These are phyloP conservation scores for Geotrichum europaeum DNA, from an alignment of 1,139 yeast genomes.

Conservation along the genomic window DNA sequence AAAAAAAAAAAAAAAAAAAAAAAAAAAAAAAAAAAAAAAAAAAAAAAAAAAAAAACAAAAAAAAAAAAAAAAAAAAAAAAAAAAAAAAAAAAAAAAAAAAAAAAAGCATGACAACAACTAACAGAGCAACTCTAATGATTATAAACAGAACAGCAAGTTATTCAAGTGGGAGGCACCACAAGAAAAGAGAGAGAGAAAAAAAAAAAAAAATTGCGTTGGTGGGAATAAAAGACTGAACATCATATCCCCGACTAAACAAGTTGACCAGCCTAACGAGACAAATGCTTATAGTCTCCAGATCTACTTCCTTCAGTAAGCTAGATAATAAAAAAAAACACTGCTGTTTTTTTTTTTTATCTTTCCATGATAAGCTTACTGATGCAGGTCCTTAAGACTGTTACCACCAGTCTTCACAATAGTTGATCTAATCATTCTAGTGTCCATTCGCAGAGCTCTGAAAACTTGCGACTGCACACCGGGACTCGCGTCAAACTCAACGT, in stretches of 20 bases:
- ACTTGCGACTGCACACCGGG: slow-evolving; percentile 83
- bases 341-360: not conserved
- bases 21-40: too few species aligned
- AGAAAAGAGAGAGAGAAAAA: not conserved
- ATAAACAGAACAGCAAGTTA: not conserved
- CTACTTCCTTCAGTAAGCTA: not conserved
- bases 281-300: not conserved
- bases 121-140: not conserved
- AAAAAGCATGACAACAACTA: not conserved
- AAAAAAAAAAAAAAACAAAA: too few species aligned
- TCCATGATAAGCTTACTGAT: slow-evolving; percentile 12
- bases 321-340: not conserved
- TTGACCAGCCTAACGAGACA: not conserved
- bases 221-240: too few species aligned
- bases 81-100: not conserved
- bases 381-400: slow-evolving; percentile 28
- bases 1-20: not conserved
- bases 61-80: not conserved
- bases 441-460: slow-evolving; percentile 69
- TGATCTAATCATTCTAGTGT: slow-evolving; percentile 85
- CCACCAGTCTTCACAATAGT: slow-evolving; percentile 66
- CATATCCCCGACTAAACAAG: not conserved
- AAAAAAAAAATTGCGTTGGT: not conserved
- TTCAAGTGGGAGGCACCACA: not conserved
- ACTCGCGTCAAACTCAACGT: slow-evolving; percentile 81